Percentiles rank a stretch among this genome's conserved stretches.
These are phyloP conservation scores for Iodosphaeria phyllophila DNA, from an alignment of 2,329 filamentous ascomycete species.

Conservation along the genomic window DNA sequence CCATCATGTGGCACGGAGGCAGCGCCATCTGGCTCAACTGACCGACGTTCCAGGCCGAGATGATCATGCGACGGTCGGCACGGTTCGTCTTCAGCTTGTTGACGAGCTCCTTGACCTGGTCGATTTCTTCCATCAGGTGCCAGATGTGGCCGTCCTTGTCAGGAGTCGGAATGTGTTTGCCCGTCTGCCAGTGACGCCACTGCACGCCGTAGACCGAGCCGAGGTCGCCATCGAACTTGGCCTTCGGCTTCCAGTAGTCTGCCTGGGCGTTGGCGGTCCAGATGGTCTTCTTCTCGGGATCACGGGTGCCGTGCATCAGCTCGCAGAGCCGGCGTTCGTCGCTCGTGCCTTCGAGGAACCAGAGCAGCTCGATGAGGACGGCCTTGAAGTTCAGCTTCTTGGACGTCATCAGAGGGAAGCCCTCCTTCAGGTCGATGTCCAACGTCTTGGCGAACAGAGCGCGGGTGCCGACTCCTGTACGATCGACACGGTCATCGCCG, in stretches of 20 bases:
- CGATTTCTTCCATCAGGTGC: constrained; percentile 76
- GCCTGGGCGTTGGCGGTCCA: constrained; percentile 96
- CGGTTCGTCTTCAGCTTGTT: constrained; percentile 68
- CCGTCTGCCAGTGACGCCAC: constrained; percentile 93
- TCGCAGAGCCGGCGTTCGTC: constrained; percentile 59
- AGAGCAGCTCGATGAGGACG: constrained; percentile 81
- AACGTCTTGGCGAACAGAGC: too few relatives aligned
- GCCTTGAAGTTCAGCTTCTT: constrained; percentile 90
- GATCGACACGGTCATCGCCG: constrained; percentile 79
- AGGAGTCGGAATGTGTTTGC: too few relatives aligned
- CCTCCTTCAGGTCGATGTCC: too few relatives aligned
- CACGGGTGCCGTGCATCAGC: too few relatives aligned
- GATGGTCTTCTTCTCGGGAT: constrained; percentile 84
- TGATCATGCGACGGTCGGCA: constrained; percentile 76
- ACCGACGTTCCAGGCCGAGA: constrained; percentile 82
- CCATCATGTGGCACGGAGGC: constrained; percentile 94
- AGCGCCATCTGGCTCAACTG: constrained; percentile 79
- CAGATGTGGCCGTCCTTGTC: too few relatives aligned
- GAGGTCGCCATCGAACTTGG: too few relatives aligned
- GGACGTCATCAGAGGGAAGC: constrained; percentile 89
- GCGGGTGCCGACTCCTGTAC: too few relatives aligned
- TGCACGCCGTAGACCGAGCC: constrained; percentile 99
- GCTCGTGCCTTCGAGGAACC: constrained; percentile 81
- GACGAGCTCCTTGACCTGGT: constrained; percentile 84
- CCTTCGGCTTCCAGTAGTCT: too few relatives aligned